Evolutionary conservation across 2,329 filamentous ascomycete genomes (phyloP), one percentile per base, ranked within the genome.

Genomic region (Cordyceps cicadae): DNA sequence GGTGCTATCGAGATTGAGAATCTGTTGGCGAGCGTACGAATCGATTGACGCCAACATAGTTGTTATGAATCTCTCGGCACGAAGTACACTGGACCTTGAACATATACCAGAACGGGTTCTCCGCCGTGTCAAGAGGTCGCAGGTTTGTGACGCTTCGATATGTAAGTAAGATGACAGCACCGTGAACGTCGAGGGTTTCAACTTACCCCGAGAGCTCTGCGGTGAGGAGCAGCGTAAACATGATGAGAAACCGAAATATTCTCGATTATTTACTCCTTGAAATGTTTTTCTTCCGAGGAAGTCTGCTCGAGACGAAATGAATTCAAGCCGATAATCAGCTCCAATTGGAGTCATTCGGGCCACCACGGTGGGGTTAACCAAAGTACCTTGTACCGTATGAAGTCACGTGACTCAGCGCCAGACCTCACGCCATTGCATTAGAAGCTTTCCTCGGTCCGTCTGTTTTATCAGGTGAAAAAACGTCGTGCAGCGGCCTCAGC

Each of bases 31-130:
- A 77, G 32, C 88, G 64, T 79, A 96, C 92, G 79, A 95, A 96
- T 64, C 93, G 88, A 76, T 84, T 96, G 65, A 97, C 84, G 61
- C 87, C 88, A 57, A 99, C 85, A 77, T 84, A 87, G 68, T 97
- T 99, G 12, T 88, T 83, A 72, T 99, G 92, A 1, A 82, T 87
- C 74, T 99, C 94, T 63, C 92, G 87, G 75, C 94, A 99, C 59
- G 92, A 96, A n/a, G 91, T 97, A 77, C 94, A 99, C 79, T 97
- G 90, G 41, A 99, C 93, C 72, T 89, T 94, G 84, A 99, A 97
- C 55, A 90, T 97, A 78, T 96, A 99, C 82, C 88, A 96, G 78
- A 97, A 99, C 4, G 92, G 90, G 62, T 82, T 84, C 19, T 90
- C 89, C 67, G 87, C 79, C 7, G 87, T 91, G 73, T 99, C 94